A percentile compares a stretch with the other conserved stretches of the same genome.
Evolutionary conservation across 352 stramenopile genomes (phyloP).

Genomic region (Globisporangium cylindrosporum): DNA sequence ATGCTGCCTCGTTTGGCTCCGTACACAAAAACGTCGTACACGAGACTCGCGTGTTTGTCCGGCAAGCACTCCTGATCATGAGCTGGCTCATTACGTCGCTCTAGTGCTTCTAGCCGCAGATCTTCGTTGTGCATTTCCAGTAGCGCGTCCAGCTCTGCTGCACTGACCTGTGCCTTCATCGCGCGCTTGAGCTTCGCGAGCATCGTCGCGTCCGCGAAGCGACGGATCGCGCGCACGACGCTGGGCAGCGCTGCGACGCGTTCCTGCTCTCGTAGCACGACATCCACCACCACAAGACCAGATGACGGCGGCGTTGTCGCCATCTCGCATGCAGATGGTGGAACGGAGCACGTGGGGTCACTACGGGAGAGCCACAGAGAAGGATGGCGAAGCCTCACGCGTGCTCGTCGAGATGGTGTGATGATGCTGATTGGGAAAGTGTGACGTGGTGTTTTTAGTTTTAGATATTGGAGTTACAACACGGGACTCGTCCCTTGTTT

Average conservation of each 20-base stretch:
- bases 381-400: background rate
- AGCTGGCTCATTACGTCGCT: background rate
- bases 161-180: background rate
- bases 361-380: background rate
- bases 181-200: conserved; percentile 10
- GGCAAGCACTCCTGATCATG: background rate
- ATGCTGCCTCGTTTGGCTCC: conserved; percentile 13
- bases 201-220: conserved; percentile 8
- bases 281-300: conserved; percentile 13
- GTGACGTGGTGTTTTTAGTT: background rate
- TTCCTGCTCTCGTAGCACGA: conserved; percentile 13
- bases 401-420: background rate
- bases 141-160: conserved; percentile 3
- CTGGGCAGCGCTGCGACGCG: conserved; percentile 1
- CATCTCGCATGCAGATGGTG: background rate
- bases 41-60: background rate
- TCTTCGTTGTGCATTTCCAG: background rate
- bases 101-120: conserved; percentile 11
- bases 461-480: background rate
- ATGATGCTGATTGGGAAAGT: background rate
- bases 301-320: background rate
- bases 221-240: conserved; percentile 14
- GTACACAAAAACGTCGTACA: conserved; percentile 14
- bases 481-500: background rate
- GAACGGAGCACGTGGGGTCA: background rate